Conservation (phyloP, 2,329 filamentous ascomycete genomes). For the Penicillium paneum region DNA sequence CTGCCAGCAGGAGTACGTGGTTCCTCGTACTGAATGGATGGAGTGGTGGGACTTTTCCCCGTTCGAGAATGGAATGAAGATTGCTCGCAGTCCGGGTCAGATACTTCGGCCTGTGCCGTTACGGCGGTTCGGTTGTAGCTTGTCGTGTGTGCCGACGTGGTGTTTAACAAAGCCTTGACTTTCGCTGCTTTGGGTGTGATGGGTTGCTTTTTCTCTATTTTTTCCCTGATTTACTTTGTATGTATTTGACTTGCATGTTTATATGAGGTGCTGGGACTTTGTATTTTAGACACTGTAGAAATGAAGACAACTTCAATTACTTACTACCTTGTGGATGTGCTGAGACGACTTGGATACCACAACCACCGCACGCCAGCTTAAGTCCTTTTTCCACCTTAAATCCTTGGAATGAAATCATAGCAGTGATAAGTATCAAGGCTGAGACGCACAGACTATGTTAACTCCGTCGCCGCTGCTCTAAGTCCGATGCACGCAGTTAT, state of each 20-base stretch:
- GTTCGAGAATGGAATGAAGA: slow-evolving; percentile 38
- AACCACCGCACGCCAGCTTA: not conserved
- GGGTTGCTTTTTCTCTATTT: not conserved
- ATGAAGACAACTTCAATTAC: not conserved
- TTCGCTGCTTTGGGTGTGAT: not conserved
- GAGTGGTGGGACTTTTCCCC: slow-evolving; percentile 46
- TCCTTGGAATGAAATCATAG: not conserved
- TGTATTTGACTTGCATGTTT: slow-evolving; percentile 11
- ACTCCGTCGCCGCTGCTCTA: not conserved
- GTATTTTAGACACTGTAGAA: not conserved
- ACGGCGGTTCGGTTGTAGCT: slow-evolving; percentile 41
- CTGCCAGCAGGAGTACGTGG: slow-evolving; percentile 41
- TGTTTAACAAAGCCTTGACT: not conserved
- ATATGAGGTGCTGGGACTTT: slow-evolving; percentile 2
- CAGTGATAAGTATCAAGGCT: not conserved
- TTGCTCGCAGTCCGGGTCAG: slow-evolving; percentile 30
- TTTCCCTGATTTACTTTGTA: slow-evolving; percentile 5
- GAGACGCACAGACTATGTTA: not conserved
- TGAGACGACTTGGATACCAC: not conserved
- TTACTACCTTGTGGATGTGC: not conserved
- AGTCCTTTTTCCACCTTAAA: not conserved
- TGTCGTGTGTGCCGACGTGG: slow-evolving; percentile 33
- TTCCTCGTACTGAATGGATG: slow-evolving; percentile 44
- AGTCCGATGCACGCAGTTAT: not conserved
- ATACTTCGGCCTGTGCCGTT: slow-evolving; percentile 41